Base-by-base conservation (phyloP, 1,284 basidiomycete species). In the Meira miltonrushii region DNA sequence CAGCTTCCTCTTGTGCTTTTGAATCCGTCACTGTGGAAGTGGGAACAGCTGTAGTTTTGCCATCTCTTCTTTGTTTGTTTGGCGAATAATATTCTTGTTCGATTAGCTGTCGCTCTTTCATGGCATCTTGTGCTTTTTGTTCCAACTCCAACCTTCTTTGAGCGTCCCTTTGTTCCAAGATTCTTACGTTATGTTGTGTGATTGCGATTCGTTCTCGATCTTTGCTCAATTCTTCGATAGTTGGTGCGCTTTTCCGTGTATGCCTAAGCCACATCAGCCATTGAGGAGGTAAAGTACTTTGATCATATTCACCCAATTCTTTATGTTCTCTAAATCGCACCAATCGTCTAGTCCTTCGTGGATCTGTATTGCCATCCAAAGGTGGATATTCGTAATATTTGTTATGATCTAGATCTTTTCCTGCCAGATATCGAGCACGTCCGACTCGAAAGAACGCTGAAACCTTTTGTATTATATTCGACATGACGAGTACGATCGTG, bases 261-360 rank as follows among this genome's bases (percentile, higher is more conserved):
- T 77, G 74, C 9, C 74, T 56, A 54, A 77, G 62, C 74, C 74
- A 77, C 55, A 70, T 70, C 28, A 66, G 64, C 74, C 74, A 77
- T 55, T 77, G 74, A 6, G 72, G 67, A 5, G 74, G 73, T 19
- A 77, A 64, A 7, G 64, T 62, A 23, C 61, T 56, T 40, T 72
- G 74, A 47, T 74, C 72, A 51, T 74, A 71, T 53, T 75, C 72
- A 12, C 62, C 66, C 17, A 60, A 41, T 37, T 69, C 60, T 15
- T 41, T 41, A 10, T 71, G 69, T 39, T 64, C 61, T 23, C 53
- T 59, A 62, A 64, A 72, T 48, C 64, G 54, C 47, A 72, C 65
- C 11, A 61, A 57, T 3, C 72, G 61, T 0, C 68, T 66, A 5
- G 73, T 72, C 39, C 66, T 67, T 2, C 69, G 62, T 25, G 69